Base-by-base conservation (phyloP, 2,329 filamentous ascomycete genomes). In the Aspergillus ochraceus region DNA sequence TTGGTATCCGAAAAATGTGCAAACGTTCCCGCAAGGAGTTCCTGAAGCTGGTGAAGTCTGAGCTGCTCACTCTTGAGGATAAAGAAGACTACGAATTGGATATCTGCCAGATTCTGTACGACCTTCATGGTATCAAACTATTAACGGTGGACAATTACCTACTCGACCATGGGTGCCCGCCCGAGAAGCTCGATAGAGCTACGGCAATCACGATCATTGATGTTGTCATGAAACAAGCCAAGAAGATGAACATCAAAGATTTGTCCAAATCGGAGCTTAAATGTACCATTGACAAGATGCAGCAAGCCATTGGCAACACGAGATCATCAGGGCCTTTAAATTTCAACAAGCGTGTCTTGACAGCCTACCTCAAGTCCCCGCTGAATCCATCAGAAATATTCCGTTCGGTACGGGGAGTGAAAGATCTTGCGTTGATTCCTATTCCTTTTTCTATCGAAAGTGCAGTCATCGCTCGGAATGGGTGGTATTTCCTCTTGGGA, bases 401-500 rank as follows among this genome's bases (percentile, higher is more conserved):
- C 71, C 86, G 88, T 64, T 91, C 91, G n/a, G 83, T 96, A 42
- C 88, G 87, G 63, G 95, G 95, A 11, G 84, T 90, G 42, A 85
- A 92, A 8, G 86, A 87, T 54, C 84, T 96, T 22, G 87, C 93
- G 60, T 87, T 90, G 2, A 84, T 91, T 5, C 82, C 86, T 0
- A 84, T 91, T 5, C 82, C 86, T 0, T 87, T 93, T 8, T 85
- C 88, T 2, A 83, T 86, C 0, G 90, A 95, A 59, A 88, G 87
- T 55, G 84, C 85, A 0, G 78, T 81, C 12, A 80, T 96, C 36
- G 92, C 93, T 0, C 86, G 86, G 24, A 90, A 91, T 66, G 91
- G 92, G 50, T 98, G 94, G 94, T 97, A 92, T 74, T 97, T 95
- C 74, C 79, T 97, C 30, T 85, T 96, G 62, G 94, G 94, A 20